phyloP scores from a whole-genome alignment of 176 grass and related monocot genomes.

The Hsuehochloa calcarea region DNA sequence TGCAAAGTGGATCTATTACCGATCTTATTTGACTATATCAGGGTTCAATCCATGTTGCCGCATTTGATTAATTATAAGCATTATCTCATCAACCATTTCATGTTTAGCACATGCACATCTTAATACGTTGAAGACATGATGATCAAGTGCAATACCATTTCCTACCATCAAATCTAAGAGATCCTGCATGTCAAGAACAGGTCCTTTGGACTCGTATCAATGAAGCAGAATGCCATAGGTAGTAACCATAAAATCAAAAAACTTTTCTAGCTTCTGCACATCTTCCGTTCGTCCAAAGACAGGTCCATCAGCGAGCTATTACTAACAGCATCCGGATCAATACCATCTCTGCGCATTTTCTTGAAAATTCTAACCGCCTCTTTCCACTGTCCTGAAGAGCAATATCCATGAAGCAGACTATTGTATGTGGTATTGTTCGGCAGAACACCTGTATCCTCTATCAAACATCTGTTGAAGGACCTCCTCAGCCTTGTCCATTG shows the following conservation, averaged over 20 bases:
- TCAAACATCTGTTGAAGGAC: not conserved
- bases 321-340: not conserved
- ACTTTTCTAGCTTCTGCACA: not conserved
- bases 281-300: not conserved
- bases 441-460: not conserved
- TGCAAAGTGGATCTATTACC: conserved; percentile 20
- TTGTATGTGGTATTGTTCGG: not conserved
- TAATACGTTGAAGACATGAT: not conserved
- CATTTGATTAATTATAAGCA: conserved; percentile 12
- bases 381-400: not conserved
- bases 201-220: too few relatives aligned
- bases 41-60: not conserved
- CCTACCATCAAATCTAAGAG: not conserved
- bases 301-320: not conserved
- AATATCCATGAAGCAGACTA: not conserved
- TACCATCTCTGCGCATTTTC: not conserved
- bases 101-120: not conserved
- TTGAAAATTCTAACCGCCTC: not conserved
- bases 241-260: too few relatives aligned
- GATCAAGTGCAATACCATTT: not conserved
- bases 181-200: not conserved
- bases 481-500: not conserved
- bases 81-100: not conserved
- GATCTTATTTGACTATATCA: not conserved
- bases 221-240: not conserved